phyloP scores from a whole-genome alignment of 176 grass and related monocot species.

The Aegilops sharonensis region DNA sequence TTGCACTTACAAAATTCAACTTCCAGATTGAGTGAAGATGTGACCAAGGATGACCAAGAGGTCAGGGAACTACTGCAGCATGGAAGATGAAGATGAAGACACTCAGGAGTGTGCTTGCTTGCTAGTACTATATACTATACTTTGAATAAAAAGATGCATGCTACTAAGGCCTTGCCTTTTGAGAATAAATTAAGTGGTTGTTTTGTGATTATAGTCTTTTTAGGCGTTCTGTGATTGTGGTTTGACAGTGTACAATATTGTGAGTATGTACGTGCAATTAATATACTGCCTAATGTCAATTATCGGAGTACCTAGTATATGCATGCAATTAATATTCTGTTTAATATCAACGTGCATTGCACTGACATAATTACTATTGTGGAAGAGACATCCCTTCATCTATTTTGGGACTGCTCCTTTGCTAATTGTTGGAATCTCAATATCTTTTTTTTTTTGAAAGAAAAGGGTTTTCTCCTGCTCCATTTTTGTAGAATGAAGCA shows the following conservation, averaged over 20 bases:
- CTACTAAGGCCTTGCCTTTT: neutral
- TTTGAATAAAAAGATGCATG: slow-evolving; percentile 28
- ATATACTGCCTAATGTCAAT: too few relatives aligned
- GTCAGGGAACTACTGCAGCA: neutral
- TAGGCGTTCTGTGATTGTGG: neutral
- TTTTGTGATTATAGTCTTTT: neutral
- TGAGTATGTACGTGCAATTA: too few relatives aligned
- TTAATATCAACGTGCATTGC: too few relatives aligned
- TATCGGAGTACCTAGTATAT: too few relatives aligned
- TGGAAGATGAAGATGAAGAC: neutral
- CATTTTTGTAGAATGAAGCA: too few relatives aligned
- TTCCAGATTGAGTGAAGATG: slow-evolving; percentile 48
- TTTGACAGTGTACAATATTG: neutral
- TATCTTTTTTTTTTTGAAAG: too few relatives aligned
- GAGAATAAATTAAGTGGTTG: neutral
- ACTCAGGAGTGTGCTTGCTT: neutral
- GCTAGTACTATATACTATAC: neutral
- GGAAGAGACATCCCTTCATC: too few relatives aligned
- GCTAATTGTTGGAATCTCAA: too few relatives aligned
- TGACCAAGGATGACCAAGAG: neutral
- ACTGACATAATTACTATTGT: too few relatives aligned
- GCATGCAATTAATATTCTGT: too few relatives aligned
- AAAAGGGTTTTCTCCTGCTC: too few relatives aligned
- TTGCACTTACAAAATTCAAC: neutral
- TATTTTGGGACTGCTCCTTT: too few relatives aligned